Percentiles rank a stretch among this genome's conserved stretches.
Conservation (phyloP, 1,139 yeast genomes). For the Dujonia santamariae region DNA sequence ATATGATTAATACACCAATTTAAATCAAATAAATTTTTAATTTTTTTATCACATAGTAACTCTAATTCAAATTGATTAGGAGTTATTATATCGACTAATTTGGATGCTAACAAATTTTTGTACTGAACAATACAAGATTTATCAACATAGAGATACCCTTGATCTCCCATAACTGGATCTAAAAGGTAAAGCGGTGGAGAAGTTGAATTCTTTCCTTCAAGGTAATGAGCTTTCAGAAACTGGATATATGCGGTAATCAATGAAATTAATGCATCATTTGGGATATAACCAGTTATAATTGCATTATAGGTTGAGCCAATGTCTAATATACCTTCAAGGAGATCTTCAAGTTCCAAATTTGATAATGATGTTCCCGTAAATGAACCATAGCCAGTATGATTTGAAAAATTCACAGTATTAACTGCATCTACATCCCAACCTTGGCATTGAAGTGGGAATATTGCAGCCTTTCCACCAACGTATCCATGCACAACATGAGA, state of each 20-base stretch:
- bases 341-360: constrained; percentile 9
- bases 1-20: constrained; percentile 44
- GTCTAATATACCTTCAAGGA: constrained; percentile 40
- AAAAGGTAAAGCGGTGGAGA: constrained; percentile 54
- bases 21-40: constrained; percentile 41
- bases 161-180: constrained; percentile 96
- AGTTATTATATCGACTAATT: constrained; percentile 64
- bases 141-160: constrained; percentile 77
- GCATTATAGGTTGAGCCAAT: constrained; percentile 31
- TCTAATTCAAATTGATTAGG: constrained; percentile 94
- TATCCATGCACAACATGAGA: constrained; percentile 49
- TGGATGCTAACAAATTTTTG: constrained; percentile 46
- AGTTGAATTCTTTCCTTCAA: too few species aligned
- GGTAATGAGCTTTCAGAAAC: constrained; percentile 10
- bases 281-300: constrained; percentile 35
- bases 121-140: constrained; percentile 68
- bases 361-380: constrained; percentile 25
- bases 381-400: constrained; percentile 47
- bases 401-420: constrained; percentile 41
- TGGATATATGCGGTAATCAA: constrained; percentile 16
- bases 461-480: constrained; percentile 42
- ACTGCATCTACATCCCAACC: constrained; percentile 46
- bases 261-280: constrained; percentile 27
- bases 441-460: constrained; percentile 40
- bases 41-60: constrained; percentile 53